Conservation (phyloP, 1,139 yeast species). For the Blastobotrys malaysiensis region DNA sequence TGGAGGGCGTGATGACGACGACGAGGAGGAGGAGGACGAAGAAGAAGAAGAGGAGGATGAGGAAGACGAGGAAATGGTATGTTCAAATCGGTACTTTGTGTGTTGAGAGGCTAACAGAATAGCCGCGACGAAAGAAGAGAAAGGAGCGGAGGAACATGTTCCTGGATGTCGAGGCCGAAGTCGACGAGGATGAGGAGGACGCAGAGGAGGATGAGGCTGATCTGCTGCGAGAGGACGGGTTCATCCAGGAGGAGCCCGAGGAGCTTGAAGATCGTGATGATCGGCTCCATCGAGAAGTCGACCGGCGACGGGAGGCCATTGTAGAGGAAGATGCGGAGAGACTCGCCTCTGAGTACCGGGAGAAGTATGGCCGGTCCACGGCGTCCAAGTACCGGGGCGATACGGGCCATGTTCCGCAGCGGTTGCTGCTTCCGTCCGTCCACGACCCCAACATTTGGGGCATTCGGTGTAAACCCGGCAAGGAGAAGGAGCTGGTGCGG, state of each 20-base stretch:
- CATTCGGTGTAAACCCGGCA: constrained; percentile 86
- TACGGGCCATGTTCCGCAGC: constrained; percentile 84
- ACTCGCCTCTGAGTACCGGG: constrained; percentile 87
- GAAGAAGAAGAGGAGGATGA: not conserved
- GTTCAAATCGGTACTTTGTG: too few relatives aligned
- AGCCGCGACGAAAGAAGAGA: constrained; percentile 63
- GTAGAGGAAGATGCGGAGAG: constrained; percentile 95
- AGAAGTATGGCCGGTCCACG: constrained; percentile 84
- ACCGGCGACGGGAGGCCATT: constrained; percentile 80
- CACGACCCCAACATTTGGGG: constrained; percentile 98
- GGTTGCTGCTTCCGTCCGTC: constrained; percentile 88
- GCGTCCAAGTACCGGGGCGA: constrained; percentile 84
- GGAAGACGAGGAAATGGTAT: not conserved
- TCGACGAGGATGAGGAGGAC: constrained; percentile 96
- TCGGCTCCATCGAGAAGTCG: constrained; percentile 85
- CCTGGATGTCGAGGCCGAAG: constrained; percentile 98
- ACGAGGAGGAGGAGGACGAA: not conserved
- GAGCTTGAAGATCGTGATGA: constrained; percentile 56
- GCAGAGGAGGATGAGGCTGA: constrained; percentile 93
- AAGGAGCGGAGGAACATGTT: constrained; percentile 79
- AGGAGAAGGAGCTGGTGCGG: constrained; percentile 86
- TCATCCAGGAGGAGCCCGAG: constrained; percentile 36
- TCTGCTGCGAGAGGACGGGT: constrained; percentile 65
- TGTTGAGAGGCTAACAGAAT: constrained; percentile 15
- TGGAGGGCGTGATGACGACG: not conserved